phyloP scores from a whole-genome alignment of 2,329 filamentous ascomycete species.

The Neofusicoccum kwambonambiense region DNA sequence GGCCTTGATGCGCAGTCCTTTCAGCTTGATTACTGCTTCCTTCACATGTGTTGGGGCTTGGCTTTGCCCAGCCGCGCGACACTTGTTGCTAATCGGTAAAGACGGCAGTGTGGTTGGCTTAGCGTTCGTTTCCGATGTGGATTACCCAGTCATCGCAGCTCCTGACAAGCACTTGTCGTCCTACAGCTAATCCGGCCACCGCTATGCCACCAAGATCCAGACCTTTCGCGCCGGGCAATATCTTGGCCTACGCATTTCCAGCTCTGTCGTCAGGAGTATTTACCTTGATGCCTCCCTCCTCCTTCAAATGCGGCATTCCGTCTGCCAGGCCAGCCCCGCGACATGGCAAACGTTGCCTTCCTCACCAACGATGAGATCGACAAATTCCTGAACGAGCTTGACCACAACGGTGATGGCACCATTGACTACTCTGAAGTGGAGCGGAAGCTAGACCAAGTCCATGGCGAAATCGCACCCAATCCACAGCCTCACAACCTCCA shows the following conservation, averaged over 20 bases:
- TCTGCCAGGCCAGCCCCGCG: neutral
- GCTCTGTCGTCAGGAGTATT: neutral
- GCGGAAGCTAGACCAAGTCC: slow-evolving; percentile 53
- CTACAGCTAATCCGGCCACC: neutral
- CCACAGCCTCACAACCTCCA: slow-evolving; percentile 48
- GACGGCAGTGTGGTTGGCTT: neutral
- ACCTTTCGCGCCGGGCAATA: neutral
- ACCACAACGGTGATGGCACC: slow-evolving; percentile 52
- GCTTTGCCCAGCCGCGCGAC: neutral
- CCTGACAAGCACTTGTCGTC: neutral
- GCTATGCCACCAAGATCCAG: neutral
- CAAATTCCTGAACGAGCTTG: slow-evolving; percentile 53
- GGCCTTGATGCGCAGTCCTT: neutral
- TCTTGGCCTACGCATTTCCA: neutral
- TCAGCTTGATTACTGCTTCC: neutral
- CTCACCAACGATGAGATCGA: slow-evolving; percentile 51
- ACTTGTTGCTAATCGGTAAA: neutral
- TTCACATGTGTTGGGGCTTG: neutral
- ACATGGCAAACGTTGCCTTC: neutral
- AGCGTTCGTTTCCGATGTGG: neutral
- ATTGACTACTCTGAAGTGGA: slow-evolving; percentile 56
- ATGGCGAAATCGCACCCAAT: slow-evolving; percentile 51
- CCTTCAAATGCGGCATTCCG: neutral
- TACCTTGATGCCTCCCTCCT: neutral
- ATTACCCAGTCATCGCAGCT: neutral